Conservation (phyloP, 2,329 filamentous ascomycete genomes). For the Coniochaeta pulveracea region DNA sequence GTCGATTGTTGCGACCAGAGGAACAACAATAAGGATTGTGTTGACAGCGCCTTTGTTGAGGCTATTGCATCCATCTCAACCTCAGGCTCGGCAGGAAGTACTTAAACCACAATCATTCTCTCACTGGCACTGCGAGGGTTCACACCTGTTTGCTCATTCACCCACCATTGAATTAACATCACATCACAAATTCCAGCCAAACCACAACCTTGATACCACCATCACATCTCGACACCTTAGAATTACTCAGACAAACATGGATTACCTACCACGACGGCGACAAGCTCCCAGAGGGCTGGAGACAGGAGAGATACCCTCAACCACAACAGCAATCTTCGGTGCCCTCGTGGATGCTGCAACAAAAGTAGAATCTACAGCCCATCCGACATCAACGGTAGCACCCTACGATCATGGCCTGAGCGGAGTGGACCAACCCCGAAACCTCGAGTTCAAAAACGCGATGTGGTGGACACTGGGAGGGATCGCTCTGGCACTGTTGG, state of each 20-base stretch:
- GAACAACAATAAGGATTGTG: too few species aligned
- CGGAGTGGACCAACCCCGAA: slow-evolving; percentile 48
- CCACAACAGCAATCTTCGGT: slow-evolving; percentile 19
- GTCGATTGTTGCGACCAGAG: too few species aligned
- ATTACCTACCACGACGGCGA: neutral
- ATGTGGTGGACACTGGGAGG: slow-evolving; percentile 52
- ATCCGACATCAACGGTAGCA: slow-evolving; percentile 36
- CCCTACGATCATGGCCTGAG: slow-evolving; percentile 44
- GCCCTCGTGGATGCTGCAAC: slow-evolving; percentile 8
- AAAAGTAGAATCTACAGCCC: slow-evolving; percentile 14
- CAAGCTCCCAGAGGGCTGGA: too few species aligned
- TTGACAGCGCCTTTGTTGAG: too few species aligned
- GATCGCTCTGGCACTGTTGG: slow-evolving; percentile 39
- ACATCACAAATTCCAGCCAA: neutral
- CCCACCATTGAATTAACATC: too few species aligned
- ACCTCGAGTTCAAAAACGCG: slow-evolving; percentile 43
- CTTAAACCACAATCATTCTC: too few species aligned
- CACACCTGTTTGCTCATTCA: too few species aligned
- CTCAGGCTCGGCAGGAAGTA: too few species aligned
- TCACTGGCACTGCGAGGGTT: too few species aligned
- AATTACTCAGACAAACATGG: neutral
- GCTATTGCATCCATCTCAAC: too few species aligned
- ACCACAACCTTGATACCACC: neutral
- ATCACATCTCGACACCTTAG: neutral
- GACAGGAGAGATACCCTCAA: neutral